Evolutionary conservation across 202 grass and related monocot genomes (phyloP), one percentile per base, ranked within the genome.

Genomic region (Musa balbisiana): DNA sequence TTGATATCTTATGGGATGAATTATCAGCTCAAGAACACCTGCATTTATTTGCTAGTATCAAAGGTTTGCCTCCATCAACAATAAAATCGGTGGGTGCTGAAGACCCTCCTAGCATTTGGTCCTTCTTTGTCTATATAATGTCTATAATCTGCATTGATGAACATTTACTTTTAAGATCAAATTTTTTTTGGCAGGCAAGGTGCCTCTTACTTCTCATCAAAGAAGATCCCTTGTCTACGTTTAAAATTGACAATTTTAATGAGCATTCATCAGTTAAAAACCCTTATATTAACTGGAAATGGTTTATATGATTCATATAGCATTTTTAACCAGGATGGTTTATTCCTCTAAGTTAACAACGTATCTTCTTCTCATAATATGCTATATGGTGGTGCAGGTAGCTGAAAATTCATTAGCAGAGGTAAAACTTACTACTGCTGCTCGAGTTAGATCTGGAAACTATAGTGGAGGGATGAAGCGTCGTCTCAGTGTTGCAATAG

Each of bases 401-500:
- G 89, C 87, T 64, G 91, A 83, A 65, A 85, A 92, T 75, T 98
- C 95, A 53, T 71, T 98, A 80, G 82, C 79, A 62, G 85, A 94
- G 83, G 95, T 98, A 69, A 98, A 98, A 83, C 95, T 98, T 77
- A 88, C 82, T 68, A 79, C 89, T 52, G 76, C 91, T 77, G 87
- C 95, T 78, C 82, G 86, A 71, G 91, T 93, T 79, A 90, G 95
- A 88, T 83, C 95, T 72, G 95, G 89, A 16, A 98, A 89, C 55
- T 98, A 87, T 15, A 98, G 95, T 83, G 95, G 95, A 86, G 95
- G 95, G 79, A 98, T 98, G 95, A 98, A 94, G 53, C 90, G 95
- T 17, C 83, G 95, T 26, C 76, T 98, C 60, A 98, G 95, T 90
- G 95, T 98, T 78, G 95, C 95, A 14, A 90, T 98, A 63, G 85